Conservation (phyloP, 306 rosid species). For the Mucuna pruriens region DNA sequence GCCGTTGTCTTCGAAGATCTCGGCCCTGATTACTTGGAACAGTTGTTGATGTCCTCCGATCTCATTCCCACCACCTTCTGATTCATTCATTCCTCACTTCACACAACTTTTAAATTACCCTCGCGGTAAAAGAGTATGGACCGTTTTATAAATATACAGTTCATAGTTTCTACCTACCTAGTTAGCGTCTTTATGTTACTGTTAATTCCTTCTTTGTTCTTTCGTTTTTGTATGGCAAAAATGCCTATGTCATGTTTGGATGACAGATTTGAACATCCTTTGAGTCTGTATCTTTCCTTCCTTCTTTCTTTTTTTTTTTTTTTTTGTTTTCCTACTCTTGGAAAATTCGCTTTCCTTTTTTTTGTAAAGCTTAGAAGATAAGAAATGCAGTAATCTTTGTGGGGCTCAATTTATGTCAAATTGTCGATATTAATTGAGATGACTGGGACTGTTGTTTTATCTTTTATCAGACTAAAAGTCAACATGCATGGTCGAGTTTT, state of each 20-base stretch:
- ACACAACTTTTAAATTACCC: too few species aligned
- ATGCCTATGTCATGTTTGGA: constrained; percentile 30
- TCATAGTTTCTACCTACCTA: background rate
- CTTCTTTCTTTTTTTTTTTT: background rate
- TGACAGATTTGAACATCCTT: constrained; percentile 42
- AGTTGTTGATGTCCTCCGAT: constrained; percentile 65
- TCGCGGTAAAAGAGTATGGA: too few species aligned
- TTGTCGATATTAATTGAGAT: constrained; percentile 30
- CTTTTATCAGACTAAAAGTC: constrained; percentile 41
- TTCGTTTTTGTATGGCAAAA: background rate
- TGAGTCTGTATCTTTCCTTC: constrained; percentile 31
- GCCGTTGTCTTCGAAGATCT: constrained; percentile 89
- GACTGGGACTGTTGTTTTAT: constrained; percentile 20
- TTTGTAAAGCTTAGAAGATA: constrained; percentile 45
- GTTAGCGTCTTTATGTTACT: background rate
- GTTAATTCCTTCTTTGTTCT: constrained; percentile 29
- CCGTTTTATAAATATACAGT: background rate
- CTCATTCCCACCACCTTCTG: constrained; percentile 36
- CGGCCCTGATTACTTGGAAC: constrained; percentile 91
- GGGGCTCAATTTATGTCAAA: constrained; percentile 27
- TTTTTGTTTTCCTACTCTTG: background rate
- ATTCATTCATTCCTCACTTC: background rate
- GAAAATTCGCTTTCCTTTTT: background rate
- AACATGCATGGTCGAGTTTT: constrained; percentile 44
- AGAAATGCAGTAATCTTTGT: constrained; percentile 23